A percentile compares a stretch with the other conserved stretches of the same genome.
phyloP scores from a whole-genome alignment of 176 grass and related monocot genomes.

The Avena insularis region DNA sequence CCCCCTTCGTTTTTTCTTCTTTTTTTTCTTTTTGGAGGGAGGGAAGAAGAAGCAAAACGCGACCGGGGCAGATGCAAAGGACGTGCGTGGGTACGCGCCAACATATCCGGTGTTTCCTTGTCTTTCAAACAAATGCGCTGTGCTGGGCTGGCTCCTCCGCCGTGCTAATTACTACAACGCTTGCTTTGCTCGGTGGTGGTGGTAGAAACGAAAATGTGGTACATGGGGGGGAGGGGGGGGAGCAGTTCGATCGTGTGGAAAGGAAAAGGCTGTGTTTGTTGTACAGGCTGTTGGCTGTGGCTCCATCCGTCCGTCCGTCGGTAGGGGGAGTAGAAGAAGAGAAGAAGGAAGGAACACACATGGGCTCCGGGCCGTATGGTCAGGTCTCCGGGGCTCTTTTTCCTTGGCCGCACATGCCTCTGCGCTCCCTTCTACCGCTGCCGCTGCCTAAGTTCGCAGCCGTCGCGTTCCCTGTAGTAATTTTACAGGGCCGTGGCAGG shows the following conservation, averaged over 20 bases:
- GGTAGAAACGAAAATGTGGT: too few relatives aligned
- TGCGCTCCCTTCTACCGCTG: not conserved
- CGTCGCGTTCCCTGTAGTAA: constrained; percentile 12
- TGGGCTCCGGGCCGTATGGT: not conserved
- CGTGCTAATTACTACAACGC: too few relatives aligned
- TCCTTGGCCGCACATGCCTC: not conserved
- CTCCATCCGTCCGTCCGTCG: too few relatives aligned
- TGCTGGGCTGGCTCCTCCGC: not conserved
- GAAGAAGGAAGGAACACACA: not conserved
- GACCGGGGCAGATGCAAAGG: not conserved
- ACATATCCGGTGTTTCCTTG: not conserved
- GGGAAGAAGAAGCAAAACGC: too few relatives aligned
- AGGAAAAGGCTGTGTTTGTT: not conserved
- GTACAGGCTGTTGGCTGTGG: not conserved
- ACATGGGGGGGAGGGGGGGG: too few relatives aligned
- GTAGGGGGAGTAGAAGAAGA: not conserved
- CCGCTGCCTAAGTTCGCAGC: not conserved
- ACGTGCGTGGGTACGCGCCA: not conserved
- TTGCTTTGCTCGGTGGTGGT: too few relatives aligned
- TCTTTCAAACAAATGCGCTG: not conserved
- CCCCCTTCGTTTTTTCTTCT: too few relatives aligned
- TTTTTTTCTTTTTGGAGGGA: too few relatives aligned
- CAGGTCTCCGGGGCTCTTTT: not conserved
- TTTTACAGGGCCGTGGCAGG: not conserved
- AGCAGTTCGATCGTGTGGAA: not conserved